phyloP scores from a whole-genome alignment of 1,284 basidiomycete species.

The Microbotryum lychnidis-dioicae region DNA sequence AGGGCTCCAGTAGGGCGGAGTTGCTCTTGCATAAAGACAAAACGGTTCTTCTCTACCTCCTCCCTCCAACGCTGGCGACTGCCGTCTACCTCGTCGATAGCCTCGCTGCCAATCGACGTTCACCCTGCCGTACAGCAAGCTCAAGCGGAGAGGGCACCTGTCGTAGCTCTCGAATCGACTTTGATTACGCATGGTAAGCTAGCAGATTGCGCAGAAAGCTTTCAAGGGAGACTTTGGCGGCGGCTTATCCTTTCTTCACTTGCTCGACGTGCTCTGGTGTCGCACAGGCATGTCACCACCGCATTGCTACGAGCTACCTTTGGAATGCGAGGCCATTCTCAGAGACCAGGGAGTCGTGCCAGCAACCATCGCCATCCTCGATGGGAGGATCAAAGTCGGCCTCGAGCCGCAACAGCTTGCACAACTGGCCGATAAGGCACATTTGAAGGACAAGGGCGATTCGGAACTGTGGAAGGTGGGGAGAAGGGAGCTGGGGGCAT shows the following conservation, averaged over 20 bases:
- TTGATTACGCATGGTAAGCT: slow-evolving; percentile 29
- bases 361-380: slow-evolving; percentile 81
- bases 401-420: slow-evolving; percentile 59
- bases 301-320: slow-evolving; percentile 18
- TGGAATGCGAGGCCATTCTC: slow-evolving; percentile 57
- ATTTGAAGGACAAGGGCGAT: slow-evolving; percentile 25
- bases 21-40: no score
- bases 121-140: slow-evolving; percentile 18
- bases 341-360: slow-evolving; percentile 67
- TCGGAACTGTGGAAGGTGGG: slow-evolving; percentile 61
- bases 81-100: background rate
- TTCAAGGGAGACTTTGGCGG: no score
- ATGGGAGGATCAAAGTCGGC: slow-evolving; percentile 79
- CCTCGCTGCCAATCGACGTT: slow-evolving; percentile 19
- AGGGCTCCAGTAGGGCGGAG: no score
- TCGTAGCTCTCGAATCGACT: slow-evolving; percentile 28
- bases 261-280: background rate
- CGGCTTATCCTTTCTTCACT: background rate
- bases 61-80: background rate
- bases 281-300: slow-evolving; percentile 27
- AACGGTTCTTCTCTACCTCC: no score
- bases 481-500: slow-evolving; percentile 70
- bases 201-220: background rate
- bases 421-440: slow-evolving; percentile 53
- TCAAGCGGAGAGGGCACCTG: slow-evolving; percentile 13